These are phyloP conservation scores for Zygosaccharomyces siamensis DNA, from an alignment of 805 yeast genomes.

Conservation along the genomic window DNA sequence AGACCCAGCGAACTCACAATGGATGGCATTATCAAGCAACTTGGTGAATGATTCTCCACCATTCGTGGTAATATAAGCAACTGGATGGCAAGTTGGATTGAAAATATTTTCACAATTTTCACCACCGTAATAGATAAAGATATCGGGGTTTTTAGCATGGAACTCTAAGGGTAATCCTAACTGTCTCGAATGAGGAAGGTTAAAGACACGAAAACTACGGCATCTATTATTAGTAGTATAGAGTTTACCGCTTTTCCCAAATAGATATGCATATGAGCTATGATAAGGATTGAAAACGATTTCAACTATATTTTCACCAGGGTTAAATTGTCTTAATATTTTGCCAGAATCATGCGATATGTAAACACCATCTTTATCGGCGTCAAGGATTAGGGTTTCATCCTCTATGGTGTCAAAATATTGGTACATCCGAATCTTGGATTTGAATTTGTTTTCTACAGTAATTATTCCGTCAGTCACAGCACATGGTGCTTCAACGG, in stretches of 20 bases:
- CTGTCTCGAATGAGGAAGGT: slow-evolving; percentile 49
- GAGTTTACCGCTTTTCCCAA: slow-evolving; percentile 47
- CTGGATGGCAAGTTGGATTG: slow-evolving; percentile 48
- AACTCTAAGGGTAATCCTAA: slow-evolving; percentile 49
- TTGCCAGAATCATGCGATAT: slow-evolving; percentile 71
- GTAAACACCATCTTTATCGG: slow-evolving; percentile 47
- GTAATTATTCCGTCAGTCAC: slow-evolving; percentile 34
- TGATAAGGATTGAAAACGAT: slow-evolving; percentile 54
- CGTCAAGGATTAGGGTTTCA: slow-evolving; percentile 61
- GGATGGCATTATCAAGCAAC: slow-evolving; percentile 47
- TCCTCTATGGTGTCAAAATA: slow-evolving; percentile 44
- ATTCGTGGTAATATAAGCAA: slow-evolving; percentile 60
- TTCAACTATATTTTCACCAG: slow-evolving; percentile 38
- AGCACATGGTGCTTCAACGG: slow-evolving; percentile 30
- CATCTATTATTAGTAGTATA: slow-evolving; percentile 69
- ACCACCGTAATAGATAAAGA: slow-evolving; percentile 68
- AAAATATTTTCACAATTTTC: slow-evolving; percentile 48
- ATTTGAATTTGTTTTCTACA: slow-evolving; percentile 44
- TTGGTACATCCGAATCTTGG: slow-evolving; percentile 50
- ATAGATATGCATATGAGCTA: slow-evolving; percentile 31
- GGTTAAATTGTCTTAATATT: slow-evolving; percentile 40
- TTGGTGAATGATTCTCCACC: slow-evolving; percentile 59
- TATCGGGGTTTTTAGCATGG: slow-evolving; percentile 50
- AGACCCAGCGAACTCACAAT: slow-evolving; percentile 65
- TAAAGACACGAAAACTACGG: slow-evolving; percentile 42